phyloP scores from a whole-genome alignment of 75 land plant species.

The Picea sitchensis region DNA sequence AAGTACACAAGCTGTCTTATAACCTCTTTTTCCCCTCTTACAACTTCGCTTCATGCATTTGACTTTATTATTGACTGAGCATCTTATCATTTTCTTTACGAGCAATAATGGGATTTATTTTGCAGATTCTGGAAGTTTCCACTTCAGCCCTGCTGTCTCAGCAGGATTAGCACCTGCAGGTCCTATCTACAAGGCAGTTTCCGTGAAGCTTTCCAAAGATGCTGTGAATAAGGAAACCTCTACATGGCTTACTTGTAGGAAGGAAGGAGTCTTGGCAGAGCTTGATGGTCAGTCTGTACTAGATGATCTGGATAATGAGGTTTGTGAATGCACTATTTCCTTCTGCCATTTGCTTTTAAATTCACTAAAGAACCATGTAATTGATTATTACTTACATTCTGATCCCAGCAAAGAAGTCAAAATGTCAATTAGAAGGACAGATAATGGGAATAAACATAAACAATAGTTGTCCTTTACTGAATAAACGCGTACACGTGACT shows the following conservation, averaged over 20 bases:
- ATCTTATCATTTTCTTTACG: neutral
- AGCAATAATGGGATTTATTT: neutral
- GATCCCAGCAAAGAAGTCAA: neutral
- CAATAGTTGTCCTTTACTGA: neutral
- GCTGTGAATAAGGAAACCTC: neutral
- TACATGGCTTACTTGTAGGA: conserved; percentile 57
- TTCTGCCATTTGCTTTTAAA: neutral
- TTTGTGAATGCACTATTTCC: conserved; percentile 2
- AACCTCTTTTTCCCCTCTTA: neutral
- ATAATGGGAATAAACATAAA: neutral
- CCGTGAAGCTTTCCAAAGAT: conserved; percentile 25
- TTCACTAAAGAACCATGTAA: too few relatives aligned
- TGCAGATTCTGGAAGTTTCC: conserved; percentile 29
- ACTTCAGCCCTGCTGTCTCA: conserved; percentile 36
- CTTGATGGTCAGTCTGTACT: conserved; percentile 49
- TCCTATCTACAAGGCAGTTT: conserved; percentile 32
- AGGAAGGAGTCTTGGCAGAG: conserved; percentile 22
- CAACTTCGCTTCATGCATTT: neutral
- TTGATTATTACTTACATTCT: neutral
- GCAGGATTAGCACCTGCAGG: conserved; percentile 37
- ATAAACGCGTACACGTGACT: too few relatives aligned
- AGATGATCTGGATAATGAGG: conserved; percentile 35
- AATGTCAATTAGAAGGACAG: neutral
- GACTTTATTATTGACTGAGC: neutral
- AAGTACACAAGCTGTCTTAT: neutral